Percentiles rank a stretch among this genome's conserved stretches.
Evolutionary conservation across 805 yeast genomes (phyloP).

Genomic region (Monosporozyma solicola): DNA sequence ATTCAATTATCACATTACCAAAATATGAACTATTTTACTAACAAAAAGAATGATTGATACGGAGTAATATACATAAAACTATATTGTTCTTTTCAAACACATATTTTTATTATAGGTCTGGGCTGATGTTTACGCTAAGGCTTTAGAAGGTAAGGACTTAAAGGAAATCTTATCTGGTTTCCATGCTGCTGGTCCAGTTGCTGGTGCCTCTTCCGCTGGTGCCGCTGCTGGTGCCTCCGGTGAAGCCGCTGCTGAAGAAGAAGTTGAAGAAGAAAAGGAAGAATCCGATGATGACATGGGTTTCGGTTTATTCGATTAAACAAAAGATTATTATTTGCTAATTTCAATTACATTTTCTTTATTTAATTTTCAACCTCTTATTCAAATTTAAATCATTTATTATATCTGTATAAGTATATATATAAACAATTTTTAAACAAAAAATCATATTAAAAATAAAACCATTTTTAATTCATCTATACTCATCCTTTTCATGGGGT

Average conservation of each 20-base stretch:
- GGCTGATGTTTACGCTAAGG: conserved; percentile 77
- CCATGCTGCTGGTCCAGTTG: conserved; percentile 37
- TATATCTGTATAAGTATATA: conserved; percentile 1
- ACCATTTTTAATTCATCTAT: neutral
- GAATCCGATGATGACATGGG: conserved; percentile 86
- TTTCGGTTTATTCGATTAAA: conserved; percentile 84
- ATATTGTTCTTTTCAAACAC: neutral
- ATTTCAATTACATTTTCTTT: neutral
- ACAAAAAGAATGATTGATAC: neutral
- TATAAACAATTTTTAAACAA: neutral
- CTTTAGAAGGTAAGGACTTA: conserved; percentile 74
- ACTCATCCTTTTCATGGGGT: no score
- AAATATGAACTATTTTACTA: neutral
- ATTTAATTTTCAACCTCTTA: neutral
- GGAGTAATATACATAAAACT: neutral
- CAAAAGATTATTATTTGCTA: conserved; percentile 7
- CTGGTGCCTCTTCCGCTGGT: conserved; percentile 36
- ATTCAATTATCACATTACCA: neutral
- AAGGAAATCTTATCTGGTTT: conserved; percentile 58
- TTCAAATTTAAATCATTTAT: neutral
- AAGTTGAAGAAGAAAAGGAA: conserved; percentile 58
- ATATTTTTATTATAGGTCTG: conserved; percentile 37
- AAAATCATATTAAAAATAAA: neutral
- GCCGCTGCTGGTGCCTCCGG: conserved; percentile 40
- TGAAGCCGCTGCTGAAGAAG: conserved; percentile 51